These are phyloP conservation scores for Trichoderma brevicompactum DNA, from an alignment of 2,329 filamentous ascomycete genomes.

Conservation along the genomic window DNA sequence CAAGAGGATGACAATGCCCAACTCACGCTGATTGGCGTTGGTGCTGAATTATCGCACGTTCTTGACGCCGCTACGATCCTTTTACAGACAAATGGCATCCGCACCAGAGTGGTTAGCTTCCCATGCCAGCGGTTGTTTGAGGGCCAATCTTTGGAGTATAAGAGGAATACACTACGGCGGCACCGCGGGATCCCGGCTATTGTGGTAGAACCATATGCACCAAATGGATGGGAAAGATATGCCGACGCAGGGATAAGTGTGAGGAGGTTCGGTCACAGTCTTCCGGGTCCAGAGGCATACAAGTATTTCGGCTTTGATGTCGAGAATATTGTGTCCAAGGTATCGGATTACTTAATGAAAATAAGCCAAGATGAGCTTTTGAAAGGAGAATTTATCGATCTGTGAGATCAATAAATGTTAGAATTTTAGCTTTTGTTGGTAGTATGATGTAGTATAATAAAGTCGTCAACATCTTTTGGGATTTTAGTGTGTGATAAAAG, in stretches of 20 bases:
- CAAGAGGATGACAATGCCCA: slow-evolving; percentile 49
- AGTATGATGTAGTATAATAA: no score
- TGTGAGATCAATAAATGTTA: background rate
- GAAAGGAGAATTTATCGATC: background rate
- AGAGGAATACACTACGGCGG: background rate
- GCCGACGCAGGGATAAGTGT: slow-evolving; percentile 12
- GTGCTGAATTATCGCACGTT: slow-evolving; percentile 46
- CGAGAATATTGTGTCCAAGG: slow-evolving; percentile 3
- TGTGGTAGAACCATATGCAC: slow-evolving; percentile 7
- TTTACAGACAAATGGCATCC: slow-evolving; percentile 40
- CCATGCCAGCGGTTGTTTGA: slow-evolving; percentile 48
- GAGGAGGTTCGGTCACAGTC: slow-evolving; percentile 6
- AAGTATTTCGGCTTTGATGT: slow-evolving; percentile 24
- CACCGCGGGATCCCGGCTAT: slow-evolving; percentile 3
- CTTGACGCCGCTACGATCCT: slow-evolving; percentile 45
- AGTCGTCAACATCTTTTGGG: no score
- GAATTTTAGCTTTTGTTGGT: background rate
- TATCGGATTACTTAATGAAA: background rate
- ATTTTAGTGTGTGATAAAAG: no score
- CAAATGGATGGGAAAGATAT: slow-evolving; percentile 17
- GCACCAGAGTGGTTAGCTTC: slow-evolving; percentile 45
- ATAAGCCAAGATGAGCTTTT: background rate
- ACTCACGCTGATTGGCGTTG: slow-evolving; percentile 50
- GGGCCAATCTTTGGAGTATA: slow-evolving; percentile 9
- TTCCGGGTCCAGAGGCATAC: slow-evolving; percentile 17